phyloP scores from a whole-genome alignment of 768 basidiomycete species.

The Omphalotus guepiniiformis region DNA sequence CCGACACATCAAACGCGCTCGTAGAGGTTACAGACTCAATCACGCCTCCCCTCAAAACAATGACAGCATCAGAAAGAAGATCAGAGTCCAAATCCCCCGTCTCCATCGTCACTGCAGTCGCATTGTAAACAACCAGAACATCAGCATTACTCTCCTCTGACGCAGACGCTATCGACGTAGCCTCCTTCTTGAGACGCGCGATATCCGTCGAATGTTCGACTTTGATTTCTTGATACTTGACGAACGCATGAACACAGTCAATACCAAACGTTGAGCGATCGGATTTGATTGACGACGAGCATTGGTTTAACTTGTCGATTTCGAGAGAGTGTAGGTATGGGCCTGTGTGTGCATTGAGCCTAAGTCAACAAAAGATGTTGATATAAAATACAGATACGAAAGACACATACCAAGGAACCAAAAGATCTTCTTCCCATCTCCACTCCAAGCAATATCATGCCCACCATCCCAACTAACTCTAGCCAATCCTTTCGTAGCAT shows the following conservation, averaged over 20 bases:
- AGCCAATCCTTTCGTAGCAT: conserved; percentile 56
- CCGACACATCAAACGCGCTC: conserved; percentile 17
- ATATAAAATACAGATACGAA: not conserved
- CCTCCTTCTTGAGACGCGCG: conserved; percentile 52
- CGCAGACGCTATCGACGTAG: conserved; percentile 18
- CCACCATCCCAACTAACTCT: conserved; percentile 71
- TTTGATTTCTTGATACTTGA: conserved; percentile 56
- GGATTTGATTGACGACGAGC: conserved; percentile 40
- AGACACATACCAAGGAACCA: conserved; percentile 64
- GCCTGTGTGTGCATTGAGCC: conserved; percentile 29
- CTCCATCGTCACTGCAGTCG: conserved; percentile 68
- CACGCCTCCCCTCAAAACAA: conserved; percentile 54
- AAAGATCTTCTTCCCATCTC: conserved; percentile 61
- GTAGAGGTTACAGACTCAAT: conserved; percentile 45
- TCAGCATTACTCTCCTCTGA: conserved; percentile 31
- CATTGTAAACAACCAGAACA: conserved; percentile 58
- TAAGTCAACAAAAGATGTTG: not conserved
- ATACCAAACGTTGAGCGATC: conserved; percentile 59
- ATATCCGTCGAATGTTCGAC: conserved; percentile 62
- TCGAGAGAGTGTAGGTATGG: conserved; percentile 62
- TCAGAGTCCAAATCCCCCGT: conserved; percentile 46
- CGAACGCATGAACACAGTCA: conserved; percentile 49
- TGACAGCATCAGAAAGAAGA: conserved; percentile 45
- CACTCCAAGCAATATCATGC: conserved; percentile 61
- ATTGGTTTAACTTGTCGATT: conserved; percentile 45